These are phyloP conservation scores for Coprinellus micaceus DNA, from an alignment of 768 basidiomycete genomes.

Conservation along the genomic window DNA sequence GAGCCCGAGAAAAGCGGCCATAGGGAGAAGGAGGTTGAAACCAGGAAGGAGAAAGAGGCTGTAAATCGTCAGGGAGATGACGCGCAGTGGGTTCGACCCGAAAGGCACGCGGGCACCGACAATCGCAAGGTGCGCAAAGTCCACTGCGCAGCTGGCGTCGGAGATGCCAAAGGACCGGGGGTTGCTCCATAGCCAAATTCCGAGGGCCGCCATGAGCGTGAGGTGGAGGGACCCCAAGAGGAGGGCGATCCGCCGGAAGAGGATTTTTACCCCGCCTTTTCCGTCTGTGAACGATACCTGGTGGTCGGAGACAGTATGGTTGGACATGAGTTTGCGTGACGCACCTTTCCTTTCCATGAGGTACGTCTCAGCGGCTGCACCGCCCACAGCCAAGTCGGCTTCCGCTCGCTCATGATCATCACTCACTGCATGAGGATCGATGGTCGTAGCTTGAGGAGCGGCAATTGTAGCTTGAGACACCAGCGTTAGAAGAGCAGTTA, in stretches of 20 bases:
- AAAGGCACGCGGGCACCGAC: neutral
- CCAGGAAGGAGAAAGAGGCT: neutral
- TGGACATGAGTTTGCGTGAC: neutral
- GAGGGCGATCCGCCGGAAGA: neutral
- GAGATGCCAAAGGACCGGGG: conserved; percentile 1
- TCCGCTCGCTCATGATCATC: too few relatives aligned
- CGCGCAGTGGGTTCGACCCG: neutral
- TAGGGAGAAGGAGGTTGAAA: conserved; percentile 5
- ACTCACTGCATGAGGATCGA: too few relatives aligned
- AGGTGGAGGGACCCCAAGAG: conserved; percentile 10
- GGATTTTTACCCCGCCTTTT: neutral
- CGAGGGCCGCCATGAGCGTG: conserved; percentile 8
- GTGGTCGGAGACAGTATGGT: neutral
- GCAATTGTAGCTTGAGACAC: too few relatives aligned
- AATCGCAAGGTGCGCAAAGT: neutral
- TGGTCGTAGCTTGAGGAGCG: too few relatives aligned
- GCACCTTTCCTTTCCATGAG: too few relatives aligned
- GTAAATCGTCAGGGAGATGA: conserved; percentile 3
- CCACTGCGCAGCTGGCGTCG: neutral
- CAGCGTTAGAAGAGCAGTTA: too few relatives aligned
- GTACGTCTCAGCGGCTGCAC: too few relatives aligned
- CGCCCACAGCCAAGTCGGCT: too few relatives aligned
- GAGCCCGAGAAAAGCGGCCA: neutral
- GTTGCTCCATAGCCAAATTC: conserved; percentile 14
- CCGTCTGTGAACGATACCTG: neutral